phyloP scores from a whole-genome alignment of 139 green algal species.

The Tetradesmus obliquus region DNA sequence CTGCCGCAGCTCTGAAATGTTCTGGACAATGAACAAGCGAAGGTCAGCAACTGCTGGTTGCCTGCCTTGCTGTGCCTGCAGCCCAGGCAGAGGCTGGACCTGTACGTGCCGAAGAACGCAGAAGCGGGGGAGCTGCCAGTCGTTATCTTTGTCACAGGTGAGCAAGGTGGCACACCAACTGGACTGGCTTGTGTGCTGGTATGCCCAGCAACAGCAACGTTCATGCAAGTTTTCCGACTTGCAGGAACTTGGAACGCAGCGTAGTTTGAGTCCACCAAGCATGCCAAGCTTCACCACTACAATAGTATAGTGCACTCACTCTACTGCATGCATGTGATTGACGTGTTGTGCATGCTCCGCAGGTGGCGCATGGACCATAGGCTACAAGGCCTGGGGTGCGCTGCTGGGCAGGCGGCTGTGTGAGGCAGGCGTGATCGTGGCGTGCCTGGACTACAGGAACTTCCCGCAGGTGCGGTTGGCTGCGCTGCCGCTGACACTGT shows the following conservation, averaged over 20 bases:
- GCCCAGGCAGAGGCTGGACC: constrained; percentile 85
- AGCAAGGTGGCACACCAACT: background rate
- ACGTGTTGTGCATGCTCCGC: background rate
- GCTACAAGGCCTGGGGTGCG: constrained; percentile 96
- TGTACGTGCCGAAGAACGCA: constrained; percentile 78
- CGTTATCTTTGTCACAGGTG: constrained; percentile 92
- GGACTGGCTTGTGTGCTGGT: background rate
- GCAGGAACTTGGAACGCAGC: too few species aligned
- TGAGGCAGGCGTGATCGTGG: constrained; percentile 87
- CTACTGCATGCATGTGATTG: background rate
- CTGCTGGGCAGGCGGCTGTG: constrained; percentile 86
- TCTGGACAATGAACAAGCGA: too few species aligned
- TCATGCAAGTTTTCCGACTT: background rate
- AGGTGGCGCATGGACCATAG: constrained; percentile 95
- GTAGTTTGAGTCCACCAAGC: background rate
- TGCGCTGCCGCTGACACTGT: background rate
- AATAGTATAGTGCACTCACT: background rate
- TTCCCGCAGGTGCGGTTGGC: constrained; percentile 83
- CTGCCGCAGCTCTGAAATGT: background rate
- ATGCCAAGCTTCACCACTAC: background rate
- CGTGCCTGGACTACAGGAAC: constrained; percentile 96
- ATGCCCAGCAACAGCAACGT: background rate
- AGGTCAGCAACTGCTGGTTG: background rate
- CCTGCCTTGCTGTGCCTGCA: constrained; percentile 46
- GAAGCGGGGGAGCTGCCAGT: constrained; percentile 60